Evolutionary conservation across 768 basidiomycete species (phyloP).

Genomic region (Suillus paluster): DNA sequence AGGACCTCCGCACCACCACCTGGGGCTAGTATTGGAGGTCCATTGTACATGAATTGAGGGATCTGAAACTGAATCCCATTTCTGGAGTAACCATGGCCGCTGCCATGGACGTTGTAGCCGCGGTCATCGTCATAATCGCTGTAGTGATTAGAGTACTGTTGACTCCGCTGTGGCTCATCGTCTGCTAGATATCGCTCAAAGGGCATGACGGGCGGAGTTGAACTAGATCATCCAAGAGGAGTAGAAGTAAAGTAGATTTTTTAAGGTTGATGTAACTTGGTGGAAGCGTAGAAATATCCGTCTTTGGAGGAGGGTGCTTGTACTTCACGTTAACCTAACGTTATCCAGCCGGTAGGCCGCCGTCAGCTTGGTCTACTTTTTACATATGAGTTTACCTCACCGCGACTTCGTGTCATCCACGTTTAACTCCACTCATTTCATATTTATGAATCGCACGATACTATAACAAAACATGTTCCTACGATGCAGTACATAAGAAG

Average conservation of each 20-base stretch:
- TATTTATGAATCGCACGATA: not conserved
- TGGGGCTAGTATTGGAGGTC: slow-evolving; percentile 62
- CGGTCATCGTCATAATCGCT: slow-evolving; percentile 18
- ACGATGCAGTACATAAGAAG: not conserved
- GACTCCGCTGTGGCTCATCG: slow-evolving; percentile 16
- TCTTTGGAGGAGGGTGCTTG: not conserved
- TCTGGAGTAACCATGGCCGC: slow-evolving; percentile 16
- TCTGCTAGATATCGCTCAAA: slow-evolving; percentile 46
- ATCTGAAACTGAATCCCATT: slow-evolving; percentile 57
- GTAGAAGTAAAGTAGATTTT: slow-evolving; percentile 1
- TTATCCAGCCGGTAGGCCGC: slow-evolving; percentile 1
- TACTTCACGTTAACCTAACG: slow-evolving; percentile 5
- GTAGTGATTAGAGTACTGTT: slow-evolving; percentile 13
- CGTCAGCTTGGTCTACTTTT: slow-evolving; percentile 1
- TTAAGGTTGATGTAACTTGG: no score
- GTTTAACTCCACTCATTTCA: slow-evolving; percentile 6
- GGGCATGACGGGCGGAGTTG: slow-evolving; percentile 36
- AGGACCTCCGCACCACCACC: slow-evolving; percentile 79
- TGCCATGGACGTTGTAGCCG: slow-evolving; percentile 3
- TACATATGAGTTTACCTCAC: slow-evolving; percentile 7
- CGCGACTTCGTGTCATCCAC: slow-evolving; percentile 1
- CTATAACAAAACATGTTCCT: not conserved
- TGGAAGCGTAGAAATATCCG: not conserved
- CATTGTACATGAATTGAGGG: slow-evolving; percentile 64
- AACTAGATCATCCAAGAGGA: slow-evolving; percentile 5